Evolutionary conservation across 169 alveolate species (phyloP).

Genomic region (Eimeria falciformis): DNA sequence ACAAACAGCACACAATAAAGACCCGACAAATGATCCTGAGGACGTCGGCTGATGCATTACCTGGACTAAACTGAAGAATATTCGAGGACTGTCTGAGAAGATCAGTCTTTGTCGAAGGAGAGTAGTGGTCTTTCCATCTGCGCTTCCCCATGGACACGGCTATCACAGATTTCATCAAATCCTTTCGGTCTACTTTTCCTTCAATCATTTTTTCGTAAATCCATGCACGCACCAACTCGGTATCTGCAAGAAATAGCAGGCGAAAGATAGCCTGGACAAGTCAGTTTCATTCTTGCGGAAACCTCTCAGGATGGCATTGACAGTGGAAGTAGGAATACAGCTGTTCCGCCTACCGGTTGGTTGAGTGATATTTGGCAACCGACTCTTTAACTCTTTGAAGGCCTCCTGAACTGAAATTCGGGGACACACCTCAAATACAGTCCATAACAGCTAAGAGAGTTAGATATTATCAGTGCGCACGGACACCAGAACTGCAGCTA

Average conservation of each 20-base stretch:
- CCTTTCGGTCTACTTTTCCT: not conserved
- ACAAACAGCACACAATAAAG: not conserved
- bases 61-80: not conserved
- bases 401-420: too few relatives aligned
- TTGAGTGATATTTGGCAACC: too few relatives aligned
- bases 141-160: not conserved
- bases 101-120: slow-evolving; percentile 50
- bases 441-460: too few relatives aligned
- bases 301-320: too few relatives aligned
- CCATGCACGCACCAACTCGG: not conserved
- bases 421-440: too few relatives aligned
- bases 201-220: not conserved
- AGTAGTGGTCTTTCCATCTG: not conserved
- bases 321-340: too few relatives aligned
- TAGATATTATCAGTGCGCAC: too few relatives aligned
- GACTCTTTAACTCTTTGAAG: too few relatives aligned
- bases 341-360: too few relatives aligned
- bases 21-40: not conserved
- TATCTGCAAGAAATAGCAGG: not conserved
- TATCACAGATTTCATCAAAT: slow-evolving; percentile 45
- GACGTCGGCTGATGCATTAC: not conserved
- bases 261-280: too few relatives aligned
- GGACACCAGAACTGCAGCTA: too few relatives aligned
- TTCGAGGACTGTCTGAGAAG: slow-evolving; percentile 21
- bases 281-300: too few relatives aligned